Percentiles rank a stretch among this genome's conserved stretches.
phyloP scores from a whole-genome alignment of 768 basidiomycete species.

The Hericium coralloides region DNA sequence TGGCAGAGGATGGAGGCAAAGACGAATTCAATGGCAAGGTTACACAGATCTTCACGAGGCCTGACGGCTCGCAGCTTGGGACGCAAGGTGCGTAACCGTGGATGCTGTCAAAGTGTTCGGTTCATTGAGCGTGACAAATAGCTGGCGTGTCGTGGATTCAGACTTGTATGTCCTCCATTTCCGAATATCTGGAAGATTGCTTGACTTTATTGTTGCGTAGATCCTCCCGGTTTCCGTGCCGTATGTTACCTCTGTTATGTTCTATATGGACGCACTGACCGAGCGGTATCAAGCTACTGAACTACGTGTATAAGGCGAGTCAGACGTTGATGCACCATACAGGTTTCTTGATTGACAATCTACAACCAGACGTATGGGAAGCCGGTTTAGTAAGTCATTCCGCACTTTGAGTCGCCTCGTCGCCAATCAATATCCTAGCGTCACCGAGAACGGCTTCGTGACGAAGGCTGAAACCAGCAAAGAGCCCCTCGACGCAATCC shows the following conservation, averaged over 20 bases:
- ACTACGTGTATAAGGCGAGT: slow-evolving; percentile 31
- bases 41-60: slow-evolving; percentile 51
- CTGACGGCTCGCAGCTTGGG: slow-evolving; percentile 56
- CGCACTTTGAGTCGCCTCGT: background rate
- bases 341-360: background rate
- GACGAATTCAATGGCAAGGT: slow-evolving; percentile 57
- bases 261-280: background rate
- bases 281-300: slow-evolving; percentile 20
- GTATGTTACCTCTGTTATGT: slow-evolving; percentile 12
- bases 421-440: slow-evolving; percentile 13
- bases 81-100: slow-evolving; percentile 37
- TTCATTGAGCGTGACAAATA: slow-evolving; percentile 3
- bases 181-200: background rate
- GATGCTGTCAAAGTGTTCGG: background rate
- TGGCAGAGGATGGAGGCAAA: slow-evolving; percentile 45
- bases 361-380: slow-evolving; percentile 24
- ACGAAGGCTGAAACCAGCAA: slow-evolving; percentile 29
- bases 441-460: slow-evolving; percentile 39
- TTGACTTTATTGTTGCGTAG: slow-evolving; percentile 7
- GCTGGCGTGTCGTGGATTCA: slow-evolving; percentile 30
- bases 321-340: background rate
- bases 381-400: slow-evolving; percentile 25
- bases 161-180: slow-evolving; percentile 19
- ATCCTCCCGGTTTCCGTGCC: slow-evolving; percentile 28
- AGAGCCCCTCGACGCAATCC: slow-evolving; percentile 23